These are phyloP conservation scores for Alternaria metachromatica DNA, from an alignment of 2,329 filamentous ascomycete genomes.

Conservation along the genomic window DNA sequence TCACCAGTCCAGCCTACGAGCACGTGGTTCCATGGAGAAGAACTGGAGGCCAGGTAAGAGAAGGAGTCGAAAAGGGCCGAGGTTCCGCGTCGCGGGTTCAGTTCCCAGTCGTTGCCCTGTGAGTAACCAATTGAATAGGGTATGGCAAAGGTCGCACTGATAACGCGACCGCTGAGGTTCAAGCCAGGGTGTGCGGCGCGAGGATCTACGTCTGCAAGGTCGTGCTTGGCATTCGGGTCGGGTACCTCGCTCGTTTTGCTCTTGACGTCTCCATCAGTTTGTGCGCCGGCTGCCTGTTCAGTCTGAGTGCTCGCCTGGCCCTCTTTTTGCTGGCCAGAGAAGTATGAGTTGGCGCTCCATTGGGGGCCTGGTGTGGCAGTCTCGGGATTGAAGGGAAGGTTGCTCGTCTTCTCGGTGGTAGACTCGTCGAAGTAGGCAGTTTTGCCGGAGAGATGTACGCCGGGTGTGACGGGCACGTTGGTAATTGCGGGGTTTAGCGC, in stretches of 20 bases:
- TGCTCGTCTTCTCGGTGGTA: conserved; percentile 19
- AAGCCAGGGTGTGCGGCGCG: conserved; percentile 63
- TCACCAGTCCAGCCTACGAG: conserved; percentile 96
- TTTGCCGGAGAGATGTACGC: conserved; percentile 44
- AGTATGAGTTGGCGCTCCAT: conserved; percentile 49
- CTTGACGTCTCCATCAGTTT: conserved; percentile 58
- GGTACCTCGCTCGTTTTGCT: conserved; percentile 58
- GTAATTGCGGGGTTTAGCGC: conserved; percentile 50
- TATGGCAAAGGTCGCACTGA: conserved; percentile 69
- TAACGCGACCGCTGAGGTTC: conserved; percentile 66
- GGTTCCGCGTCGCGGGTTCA: conserved; percentile 80
- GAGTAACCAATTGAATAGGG: conserved; percentile 65
- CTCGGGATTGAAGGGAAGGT: conserved; percentile 40
- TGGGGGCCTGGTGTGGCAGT: conserved; percentile 41
- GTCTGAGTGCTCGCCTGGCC: conserved; percentile 42
- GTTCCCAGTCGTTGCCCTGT: conserved; percentile 65
- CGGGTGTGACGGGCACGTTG: conserved; percentile 53
- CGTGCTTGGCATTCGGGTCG: conserved; percentile 46
- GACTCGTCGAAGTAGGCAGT: conserved; percentile 48
- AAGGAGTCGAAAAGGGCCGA: conserved; percentile 94
- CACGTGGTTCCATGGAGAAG: conserved; percentile 87
- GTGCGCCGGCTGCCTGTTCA: conserved; percentile 54
- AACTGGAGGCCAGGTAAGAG: conserved; percentile 81
- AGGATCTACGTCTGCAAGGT: conserved; percentile 60
- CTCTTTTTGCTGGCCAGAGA: conserved; percentile 31